Evolutionary conservation across 2,329 filamentous ascomycete species (phyloP), one percentile per base, ranked within the genome.

Genomic region (Diplocarpon mali): DNA sequence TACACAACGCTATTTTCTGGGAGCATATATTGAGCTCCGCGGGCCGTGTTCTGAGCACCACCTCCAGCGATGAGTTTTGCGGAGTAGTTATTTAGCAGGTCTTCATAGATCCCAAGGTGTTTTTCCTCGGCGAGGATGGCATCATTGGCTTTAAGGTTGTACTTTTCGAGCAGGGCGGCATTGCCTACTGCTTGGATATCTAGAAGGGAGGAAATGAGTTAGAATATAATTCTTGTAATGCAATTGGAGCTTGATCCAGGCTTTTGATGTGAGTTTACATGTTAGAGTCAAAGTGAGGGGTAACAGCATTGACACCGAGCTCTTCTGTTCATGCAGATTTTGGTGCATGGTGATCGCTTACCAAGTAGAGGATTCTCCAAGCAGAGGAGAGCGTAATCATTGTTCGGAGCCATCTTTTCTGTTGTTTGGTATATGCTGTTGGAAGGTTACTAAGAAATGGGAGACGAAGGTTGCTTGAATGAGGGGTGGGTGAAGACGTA

Each of bases 291-390:
- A 30, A 34, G 39, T 20, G 36, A 42, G 29, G 40, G 36, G 30
- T 32, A 17, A 17, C 36, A 24, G 15, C 35, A 35, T 24, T 12
- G 20, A 24, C 20, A 24, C 20, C 3, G 20, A 24, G 20, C 20
- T 27, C 39, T 41, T 32, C 24, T 35, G 35, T 24, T 28, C 34
- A 28, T 20, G 32, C 38, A 20, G 17, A 16, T 35, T 27, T 28
- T 9, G 47, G 41, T 45, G 38, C 16, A 13, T 12, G 37, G 13
- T 40, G 10, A 28, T 29, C 8, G 68, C 75, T 57, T 70, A 89
- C 85, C 90, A 60, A 98, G 84, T 60, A 98, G 81, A 66, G 92
- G 92, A 69, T 98, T 98, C 82, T 95, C 92, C 61, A 98, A 71
- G 69, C 84, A 92, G 62, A 96, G 76, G 61, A 98, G 83, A 67